Evolutionary conservation across 192 early-diverging fungal species (phyloP), one percentile per base, ranked within the genome.

Genomic region (Coemansia sp.): DNA sequence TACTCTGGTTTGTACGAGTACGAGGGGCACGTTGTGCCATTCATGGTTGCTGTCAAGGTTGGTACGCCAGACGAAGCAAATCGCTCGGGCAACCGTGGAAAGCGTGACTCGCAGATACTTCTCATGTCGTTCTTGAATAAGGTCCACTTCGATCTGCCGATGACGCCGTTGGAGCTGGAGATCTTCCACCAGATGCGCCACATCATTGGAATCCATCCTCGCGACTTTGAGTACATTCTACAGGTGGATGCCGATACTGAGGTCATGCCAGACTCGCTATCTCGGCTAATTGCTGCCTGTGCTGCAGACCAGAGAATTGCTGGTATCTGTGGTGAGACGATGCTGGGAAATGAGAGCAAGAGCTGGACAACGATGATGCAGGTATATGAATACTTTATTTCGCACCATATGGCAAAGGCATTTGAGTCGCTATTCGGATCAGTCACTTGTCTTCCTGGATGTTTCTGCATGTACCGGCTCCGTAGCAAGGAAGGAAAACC

Each of bases 401-500:
- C 91, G 43, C 97, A 98, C 83, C 97, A 98, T 72, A 86, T 98
- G 65, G 88, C 94, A 61, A 98, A 98, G 81, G 94, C 26, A 3
- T 26, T 26, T 26, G 26, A 26, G 26, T 26, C 26, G 1, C 26
- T 26, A 26, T 26, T 26, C 26, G 26, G 26, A 0, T 26, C 26
- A 2, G 26, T 26, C 0, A 26, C 26, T 16, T 99, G 98, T 87
- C 85, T 99, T 43, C 97, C 97, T 21, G 97, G 97, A 58, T 98
- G 98, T 87, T 99, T 99, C 91, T 96, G 91, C 76, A 99, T 99
- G 98, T 99, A 99, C 76, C 93, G 98, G 54, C 89, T 99, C 40
- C 89, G 93, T 38, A 90, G 94, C 3, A 88, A 95, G n/a, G 89
- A 90, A 53, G 91, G 94, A 68, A 95, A 95, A 72, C 98, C 98